These are phyloP conservation scores for Diplocarpon rosae DNA, from an alignment of 2,329 filamentous ascomycete species.

Conservation along the genomic window DNA sequence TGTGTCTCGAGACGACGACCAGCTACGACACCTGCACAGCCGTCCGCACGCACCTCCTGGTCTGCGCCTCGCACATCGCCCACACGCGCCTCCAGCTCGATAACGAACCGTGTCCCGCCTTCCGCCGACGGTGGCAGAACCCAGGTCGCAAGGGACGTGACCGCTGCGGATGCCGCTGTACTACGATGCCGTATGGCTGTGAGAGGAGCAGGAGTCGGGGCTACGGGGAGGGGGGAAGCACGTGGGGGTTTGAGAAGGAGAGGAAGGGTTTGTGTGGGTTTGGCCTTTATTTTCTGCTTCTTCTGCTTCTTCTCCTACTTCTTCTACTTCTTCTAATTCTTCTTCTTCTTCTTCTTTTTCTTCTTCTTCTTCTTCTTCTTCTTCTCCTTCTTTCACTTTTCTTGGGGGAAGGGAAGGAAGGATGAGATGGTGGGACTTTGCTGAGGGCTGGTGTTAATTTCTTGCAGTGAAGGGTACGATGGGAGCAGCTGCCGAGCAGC, in stretches of 20 bases:
- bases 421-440: too few species aligned
- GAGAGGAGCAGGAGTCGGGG: neutral
- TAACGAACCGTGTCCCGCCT: conserved; percentile 2
- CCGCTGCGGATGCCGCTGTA: conserved; percentile 1
- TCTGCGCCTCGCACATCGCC: conserved; percentile 5
- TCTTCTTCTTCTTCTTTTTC: too few species aligned
- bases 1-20: conserved; percentile 3
- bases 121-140: neutral
- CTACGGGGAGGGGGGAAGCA: neutral
- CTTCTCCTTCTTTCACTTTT: too few species aligned
- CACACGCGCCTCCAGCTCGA: conserved; percentile 9
- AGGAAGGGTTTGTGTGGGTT: too few species aligned
- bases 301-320: too few species aligned
- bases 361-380: too few species aligned
- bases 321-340: too few species aligned
- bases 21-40: neutral
- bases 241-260: conserved; percentile 4
- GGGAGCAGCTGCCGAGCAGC: too few species aligned
- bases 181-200: neutral
- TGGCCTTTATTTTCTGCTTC: too few species aligned
- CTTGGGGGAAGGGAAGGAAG: too few species aligned
- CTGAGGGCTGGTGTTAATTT: too few species aligned
- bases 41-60: neutral
- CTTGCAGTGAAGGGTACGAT: too few species aligned
- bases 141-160: neutral